Conservation (phyloP, 129 eudicot genomes). For the Centaurea solstitialis region DNA sequence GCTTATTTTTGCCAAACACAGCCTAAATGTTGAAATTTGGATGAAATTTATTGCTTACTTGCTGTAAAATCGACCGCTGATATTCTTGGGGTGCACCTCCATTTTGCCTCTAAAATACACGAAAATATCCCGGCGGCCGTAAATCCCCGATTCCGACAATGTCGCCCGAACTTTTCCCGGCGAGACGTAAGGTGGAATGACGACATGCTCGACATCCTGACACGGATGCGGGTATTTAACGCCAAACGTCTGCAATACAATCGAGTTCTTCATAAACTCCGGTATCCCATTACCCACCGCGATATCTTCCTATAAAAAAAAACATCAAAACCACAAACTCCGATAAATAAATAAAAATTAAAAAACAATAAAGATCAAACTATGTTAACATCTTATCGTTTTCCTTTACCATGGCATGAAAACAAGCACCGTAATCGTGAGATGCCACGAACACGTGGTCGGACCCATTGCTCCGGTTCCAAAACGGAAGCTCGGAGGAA, state of each 20-base stretch:
- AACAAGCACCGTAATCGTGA: conserved; percentile 92
- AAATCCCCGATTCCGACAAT: conserved; percentile 38
- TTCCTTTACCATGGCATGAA: conserved; percentile 71
- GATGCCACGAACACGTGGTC: conserved; percentile 94
- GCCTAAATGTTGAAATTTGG: neutral
- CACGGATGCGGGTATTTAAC: conserved; percentile 74
- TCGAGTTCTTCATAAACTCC: conserved; percentile 64
- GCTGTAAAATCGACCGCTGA: conserved; percentile 92
- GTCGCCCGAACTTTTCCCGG: conserved; percentile 65
- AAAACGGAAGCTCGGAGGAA: conserved; percentile 59
- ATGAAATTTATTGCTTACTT: conserved; percentile 39
- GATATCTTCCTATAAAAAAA: conserved; percentile 54
- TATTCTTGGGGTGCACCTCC: conserved; percentile 90
- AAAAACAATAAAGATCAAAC: neutral
- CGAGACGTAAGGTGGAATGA: conserved; percentile 76
- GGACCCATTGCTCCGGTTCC: conserved; percentile 78
- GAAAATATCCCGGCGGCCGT: conserved; percentile 74
- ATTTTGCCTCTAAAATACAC: conserved; percentile 91
- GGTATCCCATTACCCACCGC: conserved; percentile 86
- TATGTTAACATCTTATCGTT: neutral
- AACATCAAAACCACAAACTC: neutral
- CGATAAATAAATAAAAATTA: neutral
- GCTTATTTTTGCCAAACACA: no score
- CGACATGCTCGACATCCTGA: conserved; percentile 74
- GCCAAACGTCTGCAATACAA: conserved; percentile 82